These are phyloP conservation scores for Lagenaria siceraria DNA, from an alignment of 306 rosid genomes.

Conservation along the genomic window DNA sequence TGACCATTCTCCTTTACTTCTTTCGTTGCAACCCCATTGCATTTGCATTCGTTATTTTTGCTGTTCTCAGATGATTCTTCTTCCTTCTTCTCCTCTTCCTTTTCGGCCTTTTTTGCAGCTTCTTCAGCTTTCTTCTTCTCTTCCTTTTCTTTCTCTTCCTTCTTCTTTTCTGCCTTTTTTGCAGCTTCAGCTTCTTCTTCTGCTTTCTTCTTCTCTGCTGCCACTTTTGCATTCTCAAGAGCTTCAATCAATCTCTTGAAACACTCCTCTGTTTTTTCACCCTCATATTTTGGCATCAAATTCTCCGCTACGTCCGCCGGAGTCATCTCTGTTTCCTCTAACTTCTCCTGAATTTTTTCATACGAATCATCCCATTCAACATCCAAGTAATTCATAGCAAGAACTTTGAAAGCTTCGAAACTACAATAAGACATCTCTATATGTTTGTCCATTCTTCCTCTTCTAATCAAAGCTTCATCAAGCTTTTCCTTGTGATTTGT, in stretches of 20 bases:
- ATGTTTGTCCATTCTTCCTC: constrained; percentile 85
- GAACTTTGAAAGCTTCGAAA: constrained; percentile 52
- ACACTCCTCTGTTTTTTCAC: constrained; percentile 16
- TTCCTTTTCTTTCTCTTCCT: background rate
- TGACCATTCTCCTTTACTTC: background rate
- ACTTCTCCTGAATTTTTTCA: constrained; percentile 17
- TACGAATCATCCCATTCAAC: constrained; percentile 39
- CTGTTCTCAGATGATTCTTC: constrained; percentile 8
- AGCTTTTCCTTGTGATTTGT: constrained; percentile 69
- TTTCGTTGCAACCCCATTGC: background rate
- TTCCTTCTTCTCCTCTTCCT: background rate
- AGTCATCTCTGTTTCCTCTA: constrained; percentile 24
- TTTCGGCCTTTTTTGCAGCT: background rate
- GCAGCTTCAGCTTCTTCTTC: constrained; percentile 10
- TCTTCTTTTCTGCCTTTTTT: background rate
- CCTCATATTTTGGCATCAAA: constrained; percentile 52
- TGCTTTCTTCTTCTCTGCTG: constrained; percentile 11
- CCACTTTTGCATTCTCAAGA: constrained; percentile 34
- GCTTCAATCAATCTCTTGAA: constrained; percentile 35
- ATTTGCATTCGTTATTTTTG: too few species aligned
- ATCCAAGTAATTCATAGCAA: constrained; percentile 51
- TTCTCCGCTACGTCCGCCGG: constrained; percentile 95
- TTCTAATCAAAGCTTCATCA: constrained; percentile 73
- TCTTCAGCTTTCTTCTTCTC: constrained; percentile 12
- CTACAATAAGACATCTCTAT: constrained; percentile 54